A percentile compares a stretch with the other conserved stretches of the same genome.
phyloP scores from a whole-genome alignment of 306 rosid genomes.

The Erythrophleum fordii region DNA sequence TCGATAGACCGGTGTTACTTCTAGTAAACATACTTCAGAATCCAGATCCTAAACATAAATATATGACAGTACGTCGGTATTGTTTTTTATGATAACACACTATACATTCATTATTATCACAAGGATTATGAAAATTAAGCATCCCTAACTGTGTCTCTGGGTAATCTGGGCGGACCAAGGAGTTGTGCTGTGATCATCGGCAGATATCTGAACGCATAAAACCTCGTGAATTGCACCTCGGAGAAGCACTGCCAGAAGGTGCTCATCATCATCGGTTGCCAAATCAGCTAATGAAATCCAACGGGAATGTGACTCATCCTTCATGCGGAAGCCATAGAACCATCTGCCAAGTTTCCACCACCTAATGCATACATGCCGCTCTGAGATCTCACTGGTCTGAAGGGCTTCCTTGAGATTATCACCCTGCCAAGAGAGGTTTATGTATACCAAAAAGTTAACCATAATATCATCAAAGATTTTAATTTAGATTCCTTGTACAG shows the following conservation, averaged over 20 bases:
- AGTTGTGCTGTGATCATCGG: constrained; percentile 39
- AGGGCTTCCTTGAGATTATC: constrained; percentile 56
- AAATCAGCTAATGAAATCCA: constrained; percentile 58
- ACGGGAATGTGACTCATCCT: constrained; percentile 64
- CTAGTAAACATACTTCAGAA: not conserved
- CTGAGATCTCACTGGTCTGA: constrained; percentile 49
- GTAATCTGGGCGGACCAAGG: constrained; percentile 39
- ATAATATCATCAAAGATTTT: not conserved
- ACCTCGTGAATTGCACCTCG: constrained; percentile 88
- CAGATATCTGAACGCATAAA: constrained; percentile 68
- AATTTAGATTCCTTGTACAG: not conserved
- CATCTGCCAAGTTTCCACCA: constrained; percentile 99
- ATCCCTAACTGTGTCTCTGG: constrained; percentile 33
- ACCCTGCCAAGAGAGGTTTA: constrained; percentile 52
- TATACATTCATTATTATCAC: not conserved
- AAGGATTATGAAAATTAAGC: not conserved
- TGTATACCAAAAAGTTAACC: constrained; percentile 7
- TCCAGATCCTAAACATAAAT: not conserved
- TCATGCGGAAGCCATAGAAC: constrained; percentile 78
- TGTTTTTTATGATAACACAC: not conserved
- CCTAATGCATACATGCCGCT: constrained; percentile 59
- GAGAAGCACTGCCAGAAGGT: constrained; percentile 68
- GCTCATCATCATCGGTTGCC: constrained; percentile 46
- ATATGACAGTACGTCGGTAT: not conserved
- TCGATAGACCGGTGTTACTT: not conserved